phyloP scores from a whole-genome alignment of 75 land plant species.

The Adiantum capillusveneris region DNA sequence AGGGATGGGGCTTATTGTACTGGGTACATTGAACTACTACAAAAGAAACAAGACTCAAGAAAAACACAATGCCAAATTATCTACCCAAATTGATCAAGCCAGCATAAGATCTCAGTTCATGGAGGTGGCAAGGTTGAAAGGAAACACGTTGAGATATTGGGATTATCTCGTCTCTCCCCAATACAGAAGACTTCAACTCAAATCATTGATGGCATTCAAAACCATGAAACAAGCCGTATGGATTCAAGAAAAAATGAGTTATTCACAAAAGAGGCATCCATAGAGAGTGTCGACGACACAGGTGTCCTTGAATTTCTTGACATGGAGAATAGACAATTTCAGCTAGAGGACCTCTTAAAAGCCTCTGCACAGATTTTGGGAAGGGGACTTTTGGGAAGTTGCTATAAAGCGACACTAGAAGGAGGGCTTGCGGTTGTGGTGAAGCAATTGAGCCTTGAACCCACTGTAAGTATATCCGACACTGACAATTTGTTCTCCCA shows the following conservation, averaged over 20 bases:
- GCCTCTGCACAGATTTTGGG: conserved; percentile 96
- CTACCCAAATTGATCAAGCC: conserved; percentile 47
- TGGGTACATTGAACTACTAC: background rate
- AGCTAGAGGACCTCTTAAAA: conserved; percentile 74
- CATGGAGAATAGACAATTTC: conserved; percentile 46
- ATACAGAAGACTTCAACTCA: no score
- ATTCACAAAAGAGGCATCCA: conserved; percentile 32
- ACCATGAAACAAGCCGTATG: no score
- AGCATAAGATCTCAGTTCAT: no score
- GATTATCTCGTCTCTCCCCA: no score
- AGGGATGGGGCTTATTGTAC: no score
- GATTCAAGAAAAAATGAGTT: conserved; percentile 44
- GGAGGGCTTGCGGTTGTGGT: conserved; percentile 69
- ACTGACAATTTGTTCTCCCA: conserved; percentile 62
- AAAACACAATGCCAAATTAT: no score
- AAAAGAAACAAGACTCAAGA: conserved; percentile 25
- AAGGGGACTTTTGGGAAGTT: conserved; percentile 78
- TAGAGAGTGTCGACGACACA: conserved; percentile 27
- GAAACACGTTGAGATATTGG: background rate
- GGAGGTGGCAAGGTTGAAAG: conserved; percentile 23
- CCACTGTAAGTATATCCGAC: conserved; percentile 44
- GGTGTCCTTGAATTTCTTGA: conserved; percentile 80
- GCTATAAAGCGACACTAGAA: conserved; percentile 73
- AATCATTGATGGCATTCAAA: no score
- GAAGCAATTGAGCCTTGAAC: conserved; percentile 57